Base-by-base conservation (phyloP, 768 basidiomycete genomes). In the Clavaria fumosa region DNA sequence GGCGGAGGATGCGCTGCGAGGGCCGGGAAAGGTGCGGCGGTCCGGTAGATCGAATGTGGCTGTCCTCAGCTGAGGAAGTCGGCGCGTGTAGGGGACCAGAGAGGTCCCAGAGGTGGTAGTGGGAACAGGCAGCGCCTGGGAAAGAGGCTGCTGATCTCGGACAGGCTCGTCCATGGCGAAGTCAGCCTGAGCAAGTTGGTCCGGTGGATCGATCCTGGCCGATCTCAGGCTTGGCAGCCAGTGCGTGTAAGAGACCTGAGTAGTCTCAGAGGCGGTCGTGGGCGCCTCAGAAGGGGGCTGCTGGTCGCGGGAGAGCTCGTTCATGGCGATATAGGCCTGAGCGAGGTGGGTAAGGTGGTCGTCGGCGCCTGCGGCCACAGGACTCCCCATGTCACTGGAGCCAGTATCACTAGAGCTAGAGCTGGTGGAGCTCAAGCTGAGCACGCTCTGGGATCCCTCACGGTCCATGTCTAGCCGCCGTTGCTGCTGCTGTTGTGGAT, bases 341-440 rank as follows among this genome's bases (percentile, higher is more conserved):
- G 57, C 56, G 36, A 63, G 52, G 38, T 66, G 57, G 30, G 52
- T 51, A 1, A 59, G 58, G 0, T 60, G 55, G 42, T 69, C 64
- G 31, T 64, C 66, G 5, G 64, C 44, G 39, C 58, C 59, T 7
- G 55, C 55, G 12, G 65, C 61, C 58, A 69, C 64, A 11, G 72
- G 69, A 43, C 65, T 72, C 7, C 56, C 66, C 18, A 57, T 51
- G 30, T 68, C 66, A 45, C 64, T 68, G 36, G 59, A 55, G 48
- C 59, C 63, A 24, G 57, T 53, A 38, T 66, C 64, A 43, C 63
- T 64, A 22, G 57, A 59, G 10, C 48, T 53, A 7, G 64, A 59
- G 44, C 56, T 57, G 34, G 52, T 59, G 4, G 9, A 14, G 30
- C 42, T 44, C 9, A 54, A 56, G 31, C 49, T 39, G 45, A 50